Evolutionary conservation across 2,329 filamentous ascomycete species (phyloP), one percentile per base, ranked within the genome.

Genomic region (Sporothrix schenckii): DNA sequence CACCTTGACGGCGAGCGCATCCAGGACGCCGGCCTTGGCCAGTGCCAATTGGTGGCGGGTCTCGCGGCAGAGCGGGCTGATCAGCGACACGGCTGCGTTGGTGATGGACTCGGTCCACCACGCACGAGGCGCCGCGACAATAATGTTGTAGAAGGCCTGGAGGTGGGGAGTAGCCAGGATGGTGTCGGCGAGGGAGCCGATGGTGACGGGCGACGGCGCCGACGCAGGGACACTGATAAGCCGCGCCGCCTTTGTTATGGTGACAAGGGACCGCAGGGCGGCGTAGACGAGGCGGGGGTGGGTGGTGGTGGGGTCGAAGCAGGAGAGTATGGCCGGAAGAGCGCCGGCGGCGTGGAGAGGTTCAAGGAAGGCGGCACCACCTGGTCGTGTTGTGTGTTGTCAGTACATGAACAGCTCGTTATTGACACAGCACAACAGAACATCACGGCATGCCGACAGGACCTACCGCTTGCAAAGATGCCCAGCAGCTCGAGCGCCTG

Each of bases 401-500:
- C 14, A 56, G 27, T 30, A 14, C 5, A 39, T 54, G 69, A 61
- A 27, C 16, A 58, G 4, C 9, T 10, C 54, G 52, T 7, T 14
- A 54, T 7, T 14, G 11, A 1, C 41, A 6, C 11, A 24, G 30
- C 34, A 34, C 6, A 34, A 1, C 34, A 9, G 34, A 34, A 34
- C 34, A 34, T 9, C 5, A 19, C 11, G 30, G n/a, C 27, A 21
- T 3, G 19, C 7, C 16, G 21, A 4, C 7, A 30, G 13, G 27
- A 75, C 84, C 76, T 84, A 93, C 94, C 93, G 80, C 91, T 90
- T 70, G 93, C 92, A 77, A 98, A 87, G 79, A 92, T 95, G 61
- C 91, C 90, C 49, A 97, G 82, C n/a, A 97, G 86, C 73, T 96
- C 89, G 52, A 94, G 86, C n/a, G 91, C 91, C 78, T 97, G 92